Evolutionary conservation across 352 stramenopile species (phyloP).

Genomic region (Phytopythium mirpurense): DNA sequence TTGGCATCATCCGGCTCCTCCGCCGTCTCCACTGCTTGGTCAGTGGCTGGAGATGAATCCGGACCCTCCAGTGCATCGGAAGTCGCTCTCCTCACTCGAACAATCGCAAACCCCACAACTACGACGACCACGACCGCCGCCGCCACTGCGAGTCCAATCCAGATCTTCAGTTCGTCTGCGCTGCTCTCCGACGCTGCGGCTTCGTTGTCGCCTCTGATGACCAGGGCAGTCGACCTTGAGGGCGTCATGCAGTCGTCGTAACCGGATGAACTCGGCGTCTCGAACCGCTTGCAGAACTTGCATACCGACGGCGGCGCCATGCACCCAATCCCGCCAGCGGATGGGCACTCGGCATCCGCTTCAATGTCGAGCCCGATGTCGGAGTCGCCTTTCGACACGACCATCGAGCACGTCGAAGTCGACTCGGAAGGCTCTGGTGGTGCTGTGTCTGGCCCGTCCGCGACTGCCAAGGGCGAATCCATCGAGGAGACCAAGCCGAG

Average conservation of each 20-base stretch:
- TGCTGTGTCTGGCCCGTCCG: neutral
- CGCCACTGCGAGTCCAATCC: neutral
- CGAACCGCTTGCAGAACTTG: slow-evolving; percentile 2
- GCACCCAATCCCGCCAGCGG: neutral
- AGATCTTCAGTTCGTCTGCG: neutral
- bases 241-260: neutral
- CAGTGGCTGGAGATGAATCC: neutral
- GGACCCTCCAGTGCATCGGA: neutral
- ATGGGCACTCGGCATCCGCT: neutral
- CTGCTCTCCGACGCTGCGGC: neutral
- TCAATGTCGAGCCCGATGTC: neutral
- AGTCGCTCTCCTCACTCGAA: neutral
- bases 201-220: too few species aligned
- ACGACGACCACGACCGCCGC: neutral
- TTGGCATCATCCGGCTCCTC: neutral
- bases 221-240: neutral
- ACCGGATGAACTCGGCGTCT: neutral
- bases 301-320: neutral
- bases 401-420: neutral
- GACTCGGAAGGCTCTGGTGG: neutral
- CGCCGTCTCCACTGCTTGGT: neutral
- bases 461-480: neutral
- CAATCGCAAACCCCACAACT: neutral
- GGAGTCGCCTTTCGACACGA: neutral
- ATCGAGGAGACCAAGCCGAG: neutral